Evolutionary conservation across 495 filamentous ascomycete species (phyloP).

Genomic region (Talaromyces adpressus): DNA sequence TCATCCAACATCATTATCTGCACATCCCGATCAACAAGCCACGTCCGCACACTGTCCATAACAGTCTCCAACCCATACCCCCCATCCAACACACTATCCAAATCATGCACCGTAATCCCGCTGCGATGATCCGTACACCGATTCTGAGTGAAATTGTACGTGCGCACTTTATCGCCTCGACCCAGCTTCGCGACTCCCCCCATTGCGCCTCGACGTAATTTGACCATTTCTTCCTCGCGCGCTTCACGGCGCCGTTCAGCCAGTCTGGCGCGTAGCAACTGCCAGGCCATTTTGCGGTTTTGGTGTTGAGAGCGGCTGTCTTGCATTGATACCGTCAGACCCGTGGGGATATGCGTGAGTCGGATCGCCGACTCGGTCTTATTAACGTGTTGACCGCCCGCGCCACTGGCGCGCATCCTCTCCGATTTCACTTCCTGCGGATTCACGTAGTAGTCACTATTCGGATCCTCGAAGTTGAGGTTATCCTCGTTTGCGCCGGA

Average conservation of each 20-base stretch:
- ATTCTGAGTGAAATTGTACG: slow-evolving; percentile 92
- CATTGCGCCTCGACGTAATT: slow-evolving; percentile 64
- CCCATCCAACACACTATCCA: slow-evolving; percentile 72
- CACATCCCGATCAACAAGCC: slow-evolving; percentile 74
- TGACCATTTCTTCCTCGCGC: slow-evolving; percentile 72
- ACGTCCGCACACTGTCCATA: slow-evolving; percentile 73
- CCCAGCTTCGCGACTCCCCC: slow-evolving; percentile 74
- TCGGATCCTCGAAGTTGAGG: slow-evolving; percentile 68
- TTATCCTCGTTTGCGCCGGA: slow-evolving; percentile 42
- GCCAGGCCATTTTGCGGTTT: slow-evolving; percentile 84
- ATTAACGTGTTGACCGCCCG: slow-evolving; percentile 96
- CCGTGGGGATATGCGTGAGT: slow-evolving; percentile 85
- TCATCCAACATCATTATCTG: slow-evolving; percentile 54
- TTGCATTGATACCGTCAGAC: slow-evolving; percentile 81
- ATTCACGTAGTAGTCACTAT: slow-evolving; percentile 84
- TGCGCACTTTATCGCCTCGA: slow-evolving; percentile 86
- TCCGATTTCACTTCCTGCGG: slow-evolving; percentile 79
- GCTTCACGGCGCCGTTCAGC: slow-evolving; percentile 76
- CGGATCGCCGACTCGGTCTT: slow-evolving; percentile 95
- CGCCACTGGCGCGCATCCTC: slow-evolving; percentile 85
- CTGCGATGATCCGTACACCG: slow-evolving; percentile 90
- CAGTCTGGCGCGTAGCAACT: slow-evolving; percentile 70
- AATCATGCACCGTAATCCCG: slow-evolving; percentile 72
- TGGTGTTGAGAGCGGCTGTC: slow-evolving; percentile 84
- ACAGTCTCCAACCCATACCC: slow-evolving; percentile 64